phyloP scores from a whole-genome alignment of 1,139 yeast species.

The Blastobotrys aristatus region DNA sequence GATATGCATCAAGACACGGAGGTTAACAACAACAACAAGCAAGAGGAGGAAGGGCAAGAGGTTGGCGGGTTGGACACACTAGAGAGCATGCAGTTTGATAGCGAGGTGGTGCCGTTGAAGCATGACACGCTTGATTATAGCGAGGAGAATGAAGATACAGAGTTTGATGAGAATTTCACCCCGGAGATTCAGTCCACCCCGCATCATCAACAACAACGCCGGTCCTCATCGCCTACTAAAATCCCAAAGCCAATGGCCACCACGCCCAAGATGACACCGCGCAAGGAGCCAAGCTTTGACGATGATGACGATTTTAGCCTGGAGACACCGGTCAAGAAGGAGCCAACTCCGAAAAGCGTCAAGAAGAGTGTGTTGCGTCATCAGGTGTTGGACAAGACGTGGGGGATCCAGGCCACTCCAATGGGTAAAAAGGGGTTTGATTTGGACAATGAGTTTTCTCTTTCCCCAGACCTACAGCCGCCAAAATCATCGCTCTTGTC shows the following conservation, averaged over 20 bases:
- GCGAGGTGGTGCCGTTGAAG: conserved; percentile 5
- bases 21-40: neutral
- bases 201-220: neutral
- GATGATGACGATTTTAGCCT: neutral
- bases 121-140: neutral
- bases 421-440: neutral
- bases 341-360: conserved; percentile 5
- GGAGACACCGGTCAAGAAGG: neutral
- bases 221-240: conserved; percentile 14
- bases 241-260: conserved; percentile 14
- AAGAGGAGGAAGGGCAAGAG: neutral
- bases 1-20: conserved; percentile 22
- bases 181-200: conserved; percentile 16
- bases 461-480: conserved; percentile 22
- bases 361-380: conserved; percentile 28
- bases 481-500: conserved; percentile 16
- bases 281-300: conserved; percentile 5
- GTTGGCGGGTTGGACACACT: neutral
- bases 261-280: conserved; percentile 14
- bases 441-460: conserved; percentile 9
- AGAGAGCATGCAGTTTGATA: conserved; percentile 3
- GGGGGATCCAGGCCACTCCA: conserved; percentile 37
- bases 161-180: conserved; percentile 1
- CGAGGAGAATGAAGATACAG: conserved; percentile 1
- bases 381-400: conserved; percentile 34